A percentile compares a stretch with the other conserved stretches of the same genome.
These are phyloP conservation scores for Leishmania turanica DNA, from an alignment of 208 protist genomes.

Conservation along the genomic window DNA sequence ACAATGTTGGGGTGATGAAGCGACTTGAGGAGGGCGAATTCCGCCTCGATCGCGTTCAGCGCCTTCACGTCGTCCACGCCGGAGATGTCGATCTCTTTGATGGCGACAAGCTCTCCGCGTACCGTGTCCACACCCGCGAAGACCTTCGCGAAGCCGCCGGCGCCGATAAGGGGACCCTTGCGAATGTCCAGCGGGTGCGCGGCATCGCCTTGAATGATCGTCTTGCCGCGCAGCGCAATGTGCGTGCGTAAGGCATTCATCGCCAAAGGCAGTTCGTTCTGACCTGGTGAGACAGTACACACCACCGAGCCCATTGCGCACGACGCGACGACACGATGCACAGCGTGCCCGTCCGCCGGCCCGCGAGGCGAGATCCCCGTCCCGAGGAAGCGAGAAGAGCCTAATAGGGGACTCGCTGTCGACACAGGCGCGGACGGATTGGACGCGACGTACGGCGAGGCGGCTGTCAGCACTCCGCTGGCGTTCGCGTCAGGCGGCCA, in stretches of 20 bases:
- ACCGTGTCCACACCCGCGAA: conserved; percentile 83
- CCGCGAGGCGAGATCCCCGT: conserved; percentile 14
- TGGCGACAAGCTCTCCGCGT: conserved; percentile 81
- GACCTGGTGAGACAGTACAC: conserved; percentile 29
- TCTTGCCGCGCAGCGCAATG: conserved; percentile 59
- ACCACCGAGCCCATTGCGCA: conserved; percentile 31
- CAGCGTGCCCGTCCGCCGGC: conserved; percentile 10
- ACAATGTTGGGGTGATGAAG: conserved; percentile 90
- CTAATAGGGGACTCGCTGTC: conserved; percentile 25
- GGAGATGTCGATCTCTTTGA: conserved; percentile 89
- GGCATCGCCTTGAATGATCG: conserved; percentile 71
- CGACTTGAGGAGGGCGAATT: conserved; percentile 87
- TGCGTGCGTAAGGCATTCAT: conserved; percentile 60
- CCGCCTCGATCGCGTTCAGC: conserved; percentile 72
- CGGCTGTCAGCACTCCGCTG: conserved; percentile 22
- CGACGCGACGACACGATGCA: conserved; percentile 28
- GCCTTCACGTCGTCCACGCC: conserved; percentile 73
- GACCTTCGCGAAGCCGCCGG: conserved; percentile 88
- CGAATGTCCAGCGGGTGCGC: conserved; percentile 69
- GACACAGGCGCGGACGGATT: conserved; percentile 1
- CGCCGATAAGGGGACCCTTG: conserved; percentile 74
- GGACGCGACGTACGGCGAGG: conserved; percentile 3
- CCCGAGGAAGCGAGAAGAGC: conserved; percentile 14
- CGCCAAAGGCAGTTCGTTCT: conserved; percentile 51
- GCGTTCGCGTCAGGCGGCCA: conserved; percentile 24